A percentile compares a stretch with the other conserved stretches of the same genome.
Evolutionary conservation across 805 yeast genomes (phyloP).

Genomic region (Teunomyces atbi): DNA sequence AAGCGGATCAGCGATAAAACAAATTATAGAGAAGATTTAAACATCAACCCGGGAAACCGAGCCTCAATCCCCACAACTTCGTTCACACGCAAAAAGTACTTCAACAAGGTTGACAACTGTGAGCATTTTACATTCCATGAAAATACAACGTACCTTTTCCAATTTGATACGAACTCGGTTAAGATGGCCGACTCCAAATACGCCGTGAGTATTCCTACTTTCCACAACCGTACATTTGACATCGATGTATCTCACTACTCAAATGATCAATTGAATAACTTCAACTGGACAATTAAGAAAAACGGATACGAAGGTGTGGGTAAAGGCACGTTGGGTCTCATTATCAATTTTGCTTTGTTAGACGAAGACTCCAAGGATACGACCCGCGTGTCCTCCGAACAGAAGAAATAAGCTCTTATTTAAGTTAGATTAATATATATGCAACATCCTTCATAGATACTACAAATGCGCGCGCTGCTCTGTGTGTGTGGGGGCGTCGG

Average conservation of each 20-base stretch:
- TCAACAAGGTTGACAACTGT: slow-evolving; percentile 38
- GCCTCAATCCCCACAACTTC: slow-evolving; percentile 31
- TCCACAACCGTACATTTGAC: slow-evolving; percentile 43
- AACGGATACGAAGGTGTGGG: slow-evolving; percentile 34
- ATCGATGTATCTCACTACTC: slow-evolving; percentile 42
- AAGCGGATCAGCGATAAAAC: slow-evolving; percentile 5
- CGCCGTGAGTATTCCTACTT: slow-evolving; percentile 51
- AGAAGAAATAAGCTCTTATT: not conserved
- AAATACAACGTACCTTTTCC: slow-evolving; percentile 42
- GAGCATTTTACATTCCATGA: slow-evolving; percentile 39
- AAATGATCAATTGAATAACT: slow-evolving; percentile 43
- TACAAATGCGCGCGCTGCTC: not conserved
- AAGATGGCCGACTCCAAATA: slow-evolving; percentile 51
- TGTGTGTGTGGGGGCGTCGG: not conserved
- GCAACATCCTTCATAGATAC: not conserved
- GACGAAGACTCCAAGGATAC: slow-evolving; percentile 24
- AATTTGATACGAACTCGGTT: slow-evolving; percentile 55
- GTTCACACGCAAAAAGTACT: slow-evolving; percentile 43
- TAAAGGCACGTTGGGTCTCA: slow-evolving; percentile 31
- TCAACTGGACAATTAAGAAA: slow-evolving; percentile 45
- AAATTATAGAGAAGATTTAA: slow-evolving; percentile 26
- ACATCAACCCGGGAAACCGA: slow-evolving; percentile 16
- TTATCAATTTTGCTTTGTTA: slow-evolving; percentile 36
- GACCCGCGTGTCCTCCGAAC: not conserved
- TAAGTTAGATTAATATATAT: slow-evolving; percentile 1